Evolutionary conservation across 2,329 filamentous ascomycete genomes (phyloP), one percentile per base, ranked within the genome.

Genomic region (Aspergillus neotritici): DNA sequence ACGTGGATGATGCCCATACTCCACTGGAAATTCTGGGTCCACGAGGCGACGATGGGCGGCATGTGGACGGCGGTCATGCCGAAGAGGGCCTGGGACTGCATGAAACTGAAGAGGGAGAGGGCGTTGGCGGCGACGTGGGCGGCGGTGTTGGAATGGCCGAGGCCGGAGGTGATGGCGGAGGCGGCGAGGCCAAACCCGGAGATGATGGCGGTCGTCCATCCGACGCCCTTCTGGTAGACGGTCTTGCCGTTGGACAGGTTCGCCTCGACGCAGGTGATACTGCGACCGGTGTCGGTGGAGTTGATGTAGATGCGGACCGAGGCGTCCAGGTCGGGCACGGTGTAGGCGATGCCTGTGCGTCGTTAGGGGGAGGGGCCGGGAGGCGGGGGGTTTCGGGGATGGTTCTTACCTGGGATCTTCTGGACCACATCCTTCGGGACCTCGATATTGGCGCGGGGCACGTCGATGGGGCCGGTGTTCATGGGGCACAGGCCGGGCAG

Each of bases 1-100:
- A 96, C 77, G 40, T 80, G 79, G 58, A 97, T 94, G 57, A 97
- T 89, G 56, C 91, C 91, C 87, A 97, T 93, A 60, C 85, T 94
- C 91, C 91, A 97, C 63, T 94, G 86, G 71, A 97, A 96, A 69
- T 96, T 91, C 70, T 96, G 90, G 2, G 90, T 95, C 91, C 91
- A 97, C 0, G 90, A 79, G 58, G 86, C 78, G 41, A 94, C 91
- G 48, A 95, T 86, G 0, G 91, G 91, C 8, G 91, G 91, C 41
- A 95, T 78, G 35, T 77, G 75, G 11, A 96, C 84, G 14, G 84
- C 80, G 41, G 84, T 87, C 67, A 96, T 83, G 51, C 90, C 90
- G 57, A 95, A 76, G 67, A 96, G 88, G 17, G 91, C 90, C 68
- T 95, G 90, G 4, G 87, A 82, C 69, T 97, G 91, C 76, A 96